Evolutionary conservation across 2,329 filamentous ascomycete genomes (phyloP).

Genomic region (Trichoderma sp.): DNA sequence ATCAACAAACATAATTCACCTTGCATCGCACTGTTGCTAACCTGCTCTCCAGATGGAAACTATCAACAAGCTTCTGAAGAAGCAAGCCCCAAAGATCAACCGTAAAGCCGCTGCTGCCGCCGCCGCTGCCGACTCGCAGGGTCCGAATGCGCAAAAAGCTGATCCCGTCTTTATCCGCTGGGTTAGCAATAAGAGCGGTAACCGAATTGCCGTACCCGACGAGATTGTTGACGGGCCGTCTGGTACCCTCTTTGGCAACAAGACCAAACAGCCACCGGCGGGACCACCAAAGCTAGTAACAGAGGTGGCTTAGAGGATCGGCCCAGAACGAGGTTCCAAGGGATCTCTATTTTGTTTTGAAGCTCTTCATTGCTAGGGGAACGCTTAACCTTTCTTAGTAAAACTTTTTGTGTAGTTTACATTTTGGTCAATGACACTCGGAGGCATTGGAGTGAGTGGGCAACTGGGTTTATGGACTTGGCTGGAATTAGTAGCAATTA

Average conservation of each 20-base stretch:
- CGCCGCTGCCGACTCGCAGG: conserved; percentile 51
- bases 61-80: conserved; percentile 86
- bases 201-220: conserved; percentile 63
- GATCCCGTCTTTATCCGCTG: conserved; percentile 68
- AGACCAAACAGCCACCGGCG: conserved; percentile 14
- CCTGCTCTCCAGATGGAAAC: conserved; percentile 69
- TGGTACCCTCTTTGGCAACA: conserved; percentile 57
- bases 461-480: background rate
- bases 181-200: conserved; percentile 67
- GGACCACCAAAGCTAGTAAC: conserved; percentile 53
- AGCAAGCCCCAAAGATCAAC: conserved; percentile 76
- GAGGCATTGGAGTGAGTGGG: background rate
- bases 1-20: background rate
- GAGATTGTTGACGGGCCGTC: conserved; percentile 67
- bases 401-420: background rate
- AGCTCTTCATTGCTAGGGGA: background rate
- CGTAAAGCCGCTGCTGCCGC: conserved; percentile 49
- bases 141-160: conserved; percentile 51
- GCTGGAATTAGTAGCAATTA: background rate
- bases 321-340: background rate
- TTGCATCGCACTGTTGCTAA: conserved; percentile 12
- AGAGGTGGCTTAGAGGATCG: conserved; percentile 50
- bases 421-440: background rate
- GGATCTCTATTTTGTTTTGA: too few species aligned
- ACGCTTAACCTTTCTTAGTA: background rate